phyloP scores from a whole-genome alignment of 805 yeast genomes.

The Trichomonascus vanleenenianus region DNA sequence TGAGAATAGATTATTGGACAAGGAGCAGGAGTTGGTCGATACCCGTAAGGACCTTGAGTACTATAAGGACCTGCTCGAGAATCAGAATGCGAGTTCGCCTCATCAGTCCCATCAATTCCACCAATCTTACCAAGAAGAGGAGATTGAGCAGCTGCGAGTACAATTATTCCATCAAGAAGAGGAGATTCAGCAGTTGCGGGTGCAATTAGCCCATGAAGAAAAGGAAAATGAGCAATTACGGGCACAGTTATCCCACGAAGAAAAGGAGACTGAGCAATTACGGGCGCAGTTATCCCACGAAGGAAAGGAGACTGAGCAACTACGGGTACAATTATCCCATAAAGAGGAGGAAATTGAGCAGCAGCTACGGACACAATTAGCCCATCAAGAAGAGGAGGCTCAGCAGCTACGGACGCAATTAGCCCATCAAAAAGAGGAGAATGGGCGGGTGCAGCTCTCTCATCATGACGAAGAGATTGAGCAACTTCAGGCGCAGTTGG shows the following conservation, averaged over 20 bases:
- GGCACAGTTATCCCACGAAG: constrained; percentile 24
- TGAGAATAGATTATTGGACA: constrained; percentile 29
- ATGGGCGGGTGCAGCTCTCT: constrained; percentile 16
- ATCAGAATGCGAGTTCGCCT: neutral
- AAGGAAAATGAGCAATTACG: neutral
- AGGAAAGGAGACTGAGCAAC: neutral
- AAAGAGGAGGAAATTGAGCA: constrained; percentile 23
- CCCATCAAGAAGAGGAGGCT: constrained; percentile 3
- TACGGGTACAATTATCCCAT: constrained; percentile 19
- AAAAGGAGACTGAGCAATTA: constrained; percentile 19
- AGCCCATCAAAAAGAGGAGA: constrained; percentile 19
- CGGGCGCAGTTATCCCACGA: constrained; percentile 6
- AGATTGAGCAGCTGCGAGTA: constrained; percentile 14
- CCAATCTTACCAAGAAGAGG: constrained; percentile 22
- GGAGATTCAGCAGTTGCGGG: constrained; percentile 16
- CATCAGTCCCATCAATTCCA: no score
- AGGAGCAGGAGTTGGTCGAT: constrained; percentile 22
- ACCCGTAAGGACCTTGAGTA: constrained; percentile 13
- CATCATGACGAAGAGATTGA: constrained; percentile 18
- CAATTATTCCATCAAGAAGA: constrained; percentile 20
- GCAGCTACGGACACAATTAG: constrained; percentile 11
- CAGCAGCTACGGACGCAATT: constrained; percentile 11
- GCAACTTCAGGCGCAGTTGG: constrained; percentile 19
- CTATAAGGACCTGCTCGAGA: constrained; percentile 9
- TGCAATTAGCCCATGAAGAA: constrained; percentile 7